These are phyloP conservation scores for Alternaria burnsii DNA, from an alignment of 2,329 filamentous ascomycete genomes.

Conservation along the genomic window DNA sequence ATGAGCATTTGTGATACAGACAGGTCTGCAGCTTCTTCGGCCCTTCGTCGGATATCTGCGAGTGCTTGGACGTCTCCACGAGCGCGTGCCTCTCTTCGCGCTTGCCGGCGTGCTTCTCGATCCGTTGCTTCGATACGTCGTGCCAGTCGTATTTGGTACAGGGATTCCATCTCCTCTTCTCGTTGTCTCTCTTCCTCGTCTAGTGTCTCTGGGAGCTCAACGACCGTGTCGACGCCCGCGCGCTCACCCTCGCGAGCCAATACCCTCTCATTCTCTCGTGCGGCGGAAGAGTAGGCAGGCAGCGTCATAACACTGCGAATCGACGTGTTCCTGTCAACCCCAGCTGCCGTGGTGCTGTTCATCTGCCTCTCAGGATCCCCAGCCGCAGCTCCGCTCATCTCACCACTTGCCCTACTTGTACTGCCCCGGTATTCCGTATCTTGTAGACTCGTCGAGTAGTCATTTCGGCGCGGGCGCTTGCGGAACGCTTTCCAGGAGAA, in stretches of 20 bases:
- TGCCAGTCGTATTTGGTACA: slow-evolving; percentile 87
- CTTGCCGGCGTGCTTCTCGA: slow-evolving; percentile 76
- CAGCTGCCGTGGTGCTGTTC: slow-evolving; percentile 43
- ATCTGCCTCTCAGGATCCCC: slow-evolving; percentile 40
- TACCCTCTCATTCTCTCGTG: slow-evolving; percentile 79
- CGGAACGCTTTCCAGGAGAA: slow-evolving; percentile 43
- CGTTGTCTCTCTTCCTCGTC: slow-evolving; percentile 81
- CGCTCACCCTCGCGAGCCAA: slow-evolving; percentile 90
- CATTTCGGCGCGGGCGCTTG: slow-evolving; percentile 37
- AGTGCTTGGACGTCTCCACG: slow-evolving; percentile 75
- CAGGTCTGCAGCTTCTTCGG: slow-evolving; percentile 53
- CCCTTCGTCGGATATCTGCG: slow-evolving; percentile 64
- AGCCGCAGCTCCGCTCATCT: slow-evolving; percentile 40
- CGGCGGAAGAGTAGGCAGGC: slow-evolving; percentile 79
- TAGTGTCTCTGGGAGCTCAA: slow-evolving; percentile 81
- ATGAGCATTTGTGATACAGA: slow-evolving; percentile 57
- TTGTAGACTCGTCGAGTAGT: slow-evolving; percentile 47
- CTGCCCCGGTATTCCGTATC: slow-evolving; percentile 41
- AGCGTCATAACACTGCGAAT: slow-evolving; percentile 94
- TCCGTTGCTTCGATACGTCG: slow-evolving; percentile 79
- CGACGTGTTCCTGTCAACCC: slow-evolving; percentile 82
- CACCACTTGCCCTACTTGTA: slow-evolving; percentile 32
- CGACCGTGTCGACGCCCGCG: slow-evolving; percentile 86
- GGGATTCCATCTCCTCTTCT: slow-evolving; percentile 89
- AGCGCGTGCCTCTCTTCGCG: slow-evolving; percentile 74